phyloP scores from a whole-genome alignment of 345 rosid species.

The Trapa bicornis region DNA sequence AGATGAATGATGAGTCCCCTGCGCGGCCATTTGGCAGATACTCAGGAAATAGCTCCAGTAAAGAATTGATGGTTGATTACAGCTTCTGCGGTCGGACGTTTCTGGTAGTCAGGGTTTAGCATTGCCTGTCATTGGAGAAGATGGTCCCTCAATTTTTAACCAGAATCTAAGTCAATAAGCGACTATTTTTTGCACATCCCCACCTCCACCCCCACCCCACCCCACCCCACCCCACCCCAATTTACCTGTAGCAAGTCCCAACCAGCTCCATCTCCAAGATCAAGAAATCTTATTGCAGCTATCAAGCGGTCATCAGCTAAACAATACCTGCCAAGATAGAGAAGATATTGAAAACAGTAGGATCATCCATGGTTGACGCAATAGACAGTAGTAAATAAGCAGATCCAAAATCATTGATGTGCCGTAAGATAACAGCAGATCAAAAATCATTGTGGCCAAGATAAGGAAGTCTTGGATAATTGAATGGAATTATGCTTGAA shows the following conservation, averaged over 20 bases:
- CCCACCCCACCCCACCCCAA: background rate
- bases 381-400: background rate
- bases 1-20: too few species aligned
- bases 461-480: too few species aligned
- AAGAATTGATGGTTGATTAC: conserved; percentile 61
- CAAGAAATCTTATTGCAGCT: conserved; percentile 83
- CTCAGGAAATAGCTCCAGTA: conserved; percentile 29
- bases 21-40: too few species aligned
- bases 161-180: too few species aligned
- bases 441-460: too few species aligned
- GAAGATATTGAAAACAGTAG: background rate
- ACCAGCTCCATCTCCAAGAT: conserved; percentile 69
- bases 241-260: conserved; percentile 90
- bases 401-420: too few species aligned
- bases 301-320: conserved; percentile 71
- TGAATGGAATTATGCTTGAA: too few species aligned
- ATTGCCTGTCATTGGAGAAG: conserved; percentile 41
- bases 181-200: too few species aligned
- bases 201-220: too few species aligned
- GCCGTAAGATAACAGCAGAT: too few species aligned
- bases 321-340: conserved; percentile 53
- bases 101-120: conserved; percentile 62
- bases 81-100: conserved; percentile 76
- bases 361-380: background rate
- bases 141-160: background rate